Base-by-base conservation (phyloP, 2,329 filamentous ascomycete species). In the Epichloe typhina region DNA sequence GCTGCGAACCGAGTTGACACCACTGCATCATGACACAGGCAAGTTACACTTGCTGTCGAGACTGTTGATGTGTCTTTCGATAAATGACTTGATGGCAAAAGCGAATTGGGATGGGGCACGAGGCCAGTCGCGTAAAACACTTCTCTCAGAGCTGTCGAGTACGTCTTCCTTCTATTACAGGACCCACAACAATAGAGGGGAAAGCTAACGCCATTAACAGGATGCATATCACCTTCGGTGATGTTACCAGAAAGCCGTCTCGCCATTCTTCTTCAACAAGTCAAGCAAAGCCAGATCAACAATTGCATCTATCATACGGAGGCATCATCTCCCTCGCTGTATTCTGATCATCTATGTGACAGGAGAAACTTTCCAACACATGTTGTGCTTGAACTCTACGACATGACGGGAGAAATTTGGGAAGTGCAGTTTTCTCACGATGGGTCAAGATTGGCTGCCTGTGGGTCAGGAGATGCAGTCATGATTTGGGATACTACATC, bases 201-300 rank as follows among this genome's bases (percentile, higher is more conserved):
- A 41, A 46, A 9, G 38, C 47, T 52, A 36, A 46, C 42, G 35
- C 46, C 12, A 12, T 42, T 49, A 36, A 37, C 58, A 91, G 86
- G 77, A 72, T 95, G 82, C 51, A 95, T 98, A 64, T 95, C 93
- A 1, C 91, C 93, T 0, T 93, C 89, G 4, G 87, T 95, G 43
- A 97, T 98, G 90, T 85, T 98, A 50, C 93, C 93, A 1, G 88
- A 95, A 62, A 87, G 93, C 64, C 83, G 93, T 6, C 73, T 98
- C 43, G 88, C 88, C 2, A 77, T 82, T 36, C 72, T 98, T 15
- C 72, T 98, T 49, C 77, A 90, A 52, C 83, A 94, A 57, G 82
- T 95, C 38, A 95, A 96, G 64, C 77, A 84, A 54, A 80, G 76
- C 55, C 91, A 96, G 69, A 86, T 96, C 52, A 79, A 83, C 48